Conservation (phyloP, 1,284 basidiomycete species). For the Irpex sp. region DNA sequence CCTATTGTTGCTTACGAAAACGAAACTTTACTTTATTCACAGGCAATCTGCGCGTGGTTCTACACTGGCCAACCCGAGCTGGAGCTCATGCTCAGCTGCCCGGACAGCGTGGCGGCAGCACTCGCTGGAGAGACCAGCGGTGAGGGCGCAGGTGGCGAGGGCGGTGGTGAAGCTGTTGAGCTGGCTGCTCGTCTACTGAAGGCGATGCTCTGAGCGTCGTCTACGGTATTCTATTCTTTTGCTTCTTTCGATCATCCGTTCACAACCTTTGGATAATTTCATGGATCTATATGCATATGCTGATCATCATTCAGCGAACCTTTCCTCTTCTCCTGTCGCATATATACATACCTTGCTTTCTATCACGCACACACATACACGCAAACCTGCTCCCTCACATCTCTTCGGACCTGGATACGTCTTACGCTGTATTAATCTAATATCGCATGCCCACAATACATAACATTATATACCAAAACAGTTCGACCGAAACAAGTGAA, state of each 20-base stretch:
- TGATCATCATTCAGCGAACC: neutral
- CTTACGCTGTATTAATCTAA: neutral
- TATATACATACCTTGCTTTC: neutral
- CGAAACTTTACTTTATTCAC: neutral
- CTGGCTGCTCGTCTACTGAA: conserved; percentile 1
- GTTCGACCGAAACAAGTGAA: neutral
- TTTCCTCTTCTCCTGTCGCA: neutral
- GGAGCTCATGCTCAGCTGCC: conserved; percentile 26
- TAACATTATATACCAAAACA: neutral
- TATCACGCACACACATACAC: neutral
- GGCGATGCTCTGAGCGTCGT: neutral
- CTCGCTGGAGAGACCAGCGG: conserved; percentile 13
- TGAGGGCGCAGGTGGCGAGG: neutral
- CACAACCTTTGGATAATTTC: no score
- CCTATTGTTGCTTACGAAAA: neutral
- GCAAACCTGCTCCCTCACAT: neutral
- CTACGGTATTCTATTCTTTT: neutral
- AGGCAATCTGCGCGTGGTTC: conserved; percentile 52
- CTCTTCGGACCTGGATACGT: neutral
- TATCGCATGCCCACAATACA: neutral
- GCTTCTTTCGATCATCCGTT: neutral
- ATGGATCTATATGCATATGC: neutral
- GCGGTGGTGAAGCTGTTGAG: neutral
- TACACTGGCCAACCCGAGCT: conserved; percentile 46
- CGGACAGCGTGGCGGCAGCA: conserved; percentile 17